Conservation (phyloP, 2,329 filamentous ascomycete genomes). For the Falciphora oryzae region DNA sequence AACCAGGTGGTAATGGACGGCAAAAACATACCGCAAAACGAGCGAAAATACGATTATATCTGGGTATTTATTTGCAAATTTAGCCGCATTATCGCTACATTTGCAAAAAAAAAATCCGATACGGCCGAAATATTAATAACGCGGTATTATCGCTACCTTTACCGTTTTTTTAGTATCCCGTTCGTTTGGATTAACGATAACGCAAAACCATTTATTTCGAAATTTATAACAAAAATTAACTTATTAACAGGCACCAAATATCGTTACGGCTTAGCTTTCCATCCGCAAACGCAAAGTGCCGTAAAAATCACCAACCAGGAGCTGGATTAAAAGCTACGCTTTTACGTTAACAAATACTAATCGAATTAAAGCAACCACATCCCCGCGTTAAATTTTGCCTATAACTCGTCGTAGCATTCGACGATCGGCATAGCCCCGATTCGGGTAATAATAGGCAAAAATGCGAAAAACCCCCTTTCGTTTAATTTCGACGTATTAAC, state of each 20-base stretch:
- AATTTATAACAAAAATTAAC: no score
- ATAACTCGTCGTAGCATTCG: neutral
- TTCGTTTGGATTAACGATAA: neutral
- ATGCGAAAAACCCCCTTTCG: neutral
- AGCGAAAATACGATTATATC: neutral
- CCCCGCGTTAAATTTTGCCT: neutral
- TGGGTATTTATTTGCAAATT: slow-evolving; percentile 1
- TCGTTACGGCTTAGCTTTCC: neutral
- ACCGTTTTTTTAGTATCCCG: neutral
- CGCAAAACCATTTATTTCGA: neutral
- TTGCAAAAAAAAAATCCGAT: neutral
- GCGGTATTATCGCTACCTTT: neutral
- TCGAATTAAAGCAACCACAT: neutral
- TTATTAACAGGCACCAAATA: no score
- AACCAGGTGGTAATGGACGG: neutral
- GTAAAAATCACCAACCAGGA: neutral
- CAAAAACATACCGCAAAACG: neutral
- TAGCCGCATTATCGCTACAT: neutral
- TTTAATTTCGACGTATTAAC: neutral
- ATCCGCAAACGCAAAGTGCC: neutral
- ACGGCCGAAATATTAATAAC: neutral
- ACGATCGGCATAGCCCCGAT: neutral
- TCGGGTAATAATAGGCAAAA: neutral
- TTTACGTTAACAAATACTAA: neutral
- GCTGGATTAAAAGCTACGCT: neutral